Evolutionary conservation across 257 asterid species (phyloP), one percentile per base, ranked within the genome.

Genomic region (Solanum sejunctum): DNA sequence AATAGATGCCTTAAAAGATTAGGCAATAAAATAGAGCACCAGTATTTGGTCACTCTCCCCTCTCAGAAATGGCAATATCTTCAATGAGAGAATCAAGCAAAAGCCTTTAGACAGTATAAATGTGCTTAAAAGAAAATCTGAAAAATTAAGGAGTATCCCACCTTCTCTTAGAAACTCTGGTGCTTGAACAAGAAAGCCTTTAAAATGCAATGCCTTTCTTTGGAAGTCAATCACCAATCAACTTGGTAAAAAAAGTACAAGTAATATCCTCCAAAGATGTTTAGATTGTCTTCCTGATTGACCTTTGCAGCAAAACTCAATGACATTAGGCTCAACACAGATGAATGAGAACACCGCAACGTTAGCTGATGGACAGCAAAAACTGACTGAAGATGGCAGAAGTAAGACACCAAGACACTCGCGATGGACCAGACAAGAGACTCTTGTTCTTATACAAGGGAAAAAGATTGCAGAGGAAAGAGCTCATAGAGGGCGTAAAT

Each of bases 341-440:
- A 82, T 82, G 78, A 43, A 21, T 51, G 75, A 63, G 16, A 82
- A 82, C 60, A 21, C 43, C n/a, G 9, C 43, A 41, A 21, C 7
- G 11, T 81, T 52, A 81, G 57, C 58, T 41, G 56, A 12, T 60
- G 73, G 84, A 60, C 72, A 81, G 73, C 72, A 60, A 41, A 57
- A 47, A 60, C 2, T 5, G 7, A 32, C 75, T 18, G 93, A 91
- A 75, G 86, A 92, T 15, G 91, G 88, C 12, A 87, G 32, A 82
- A 85, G 63, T 71, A 93, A 85, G 85, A 69, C 92, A 23, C 88
- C 90, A 28, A 88, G 96, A 71, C 98, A 89, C 84, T 97, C 98
- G 20, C 89, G 98, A 41, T 95, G 98, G 98, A 95, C 93, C 1
- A 87, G 92, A 57, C 89, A 88, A 45, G 98, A 93, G 88, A 95